Evolutionary conservation across 345 rosid genomes (phyloP).

Genomic region (Murraya paniculata): DNA sequence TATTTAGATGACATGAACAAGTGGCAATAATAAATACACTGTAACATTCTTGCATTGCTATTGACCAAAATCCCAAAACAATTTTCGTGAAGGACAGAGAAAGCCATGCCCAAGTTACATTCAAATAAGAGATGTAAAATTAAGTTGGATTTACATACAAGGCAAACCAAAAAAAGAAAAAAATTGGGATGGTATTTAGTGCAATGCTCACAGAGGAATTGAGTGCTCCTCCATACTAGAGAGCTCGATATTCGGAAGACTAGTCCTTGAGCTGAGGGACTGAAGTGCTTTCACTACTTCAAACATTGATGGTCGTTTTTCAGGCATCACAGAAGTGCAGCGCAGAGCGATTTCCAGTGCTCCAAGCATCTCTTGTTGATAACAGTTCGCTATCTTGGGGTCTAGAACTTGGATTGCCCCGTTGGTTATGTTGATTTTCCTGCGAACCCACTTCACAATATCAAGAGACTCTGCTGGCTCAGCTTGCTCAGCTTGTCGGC

Average conservation of each 20-base stretch:
- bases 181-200: not conserved
- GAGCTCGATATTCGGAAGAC: conserved; percentile 21
- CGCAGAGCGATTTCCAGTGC: conserved; percentile 67
- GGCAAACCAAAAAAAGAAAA: not conserved
- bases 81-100: not conserved
- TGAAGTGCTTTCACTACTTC: conserved; percentile 69
- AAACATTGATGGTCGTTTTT: conserved; percentile 72
- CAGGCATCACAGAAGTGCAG: conserved; percentile 77
- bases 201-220: conserved; percentile 14
- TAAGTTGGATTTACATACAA: conserved; percentile 16
- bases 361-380: conserved; percentile 57
- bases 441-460: conserved; percentile 79
- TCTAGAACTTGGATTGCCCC: conserved; percentile 78
- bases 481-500: conserved; percentile 57
- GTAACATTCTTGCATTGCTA: conserved; percentile 12
- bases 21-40: no score
- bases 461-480: conserved; percentile 51
- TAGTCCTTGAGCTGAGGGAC: conserved; percentile 31
- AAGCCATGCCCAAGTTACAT: conserved; percentile 8
- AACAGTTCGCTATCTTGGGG: conserved; percentile 48
- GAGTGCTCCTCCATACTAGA: conserved; percentile 25
- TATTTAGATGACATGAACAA: not conserved
- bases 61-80: conserved; percentile 8
- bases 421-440: conserved; percentile 77
- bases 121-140: not conserved